Evolutionary conservation across 73 alveolate species (phyloP).

Genomic region (Symbiodinium natans): DNA sequence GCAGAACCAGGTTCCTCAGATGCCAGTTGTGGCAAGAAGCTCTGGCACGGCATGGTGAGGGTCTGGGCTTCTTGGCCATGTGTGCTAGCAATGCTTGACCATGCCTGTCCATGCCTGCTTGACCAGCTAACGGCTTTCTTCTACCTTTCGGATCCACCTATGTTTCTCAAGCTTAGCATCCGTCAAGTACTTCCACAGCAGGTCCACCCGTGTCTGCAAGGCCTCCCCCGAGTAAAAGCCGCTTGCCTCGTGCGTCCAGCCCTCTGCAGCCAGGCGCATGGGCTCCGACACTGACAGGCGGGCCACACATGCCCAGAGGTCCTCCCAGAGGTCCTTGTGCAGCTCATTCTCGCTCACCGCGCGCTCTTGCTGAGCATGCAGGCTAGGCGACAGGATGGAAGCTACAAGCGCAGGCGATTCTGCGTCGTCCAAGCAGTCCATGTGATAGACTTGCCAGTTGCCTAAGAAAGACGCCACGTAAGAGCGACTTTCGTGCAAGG

Average conservation of each 20-base stretch:
- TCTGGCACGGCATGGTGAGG: too few relatives aligned
- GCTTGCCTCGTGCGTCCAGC: not conserved
- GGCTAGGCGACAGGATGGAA: not conserved
- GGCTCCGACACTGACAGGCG: slow-evolving; percentile 26
- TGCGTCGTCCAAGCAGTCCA: slow-evolving; percentile 25
- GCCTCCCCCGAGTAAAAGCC: slow-evolving; percentile 17
- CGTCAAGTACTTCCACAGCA: slow-evolving; percentile 17
- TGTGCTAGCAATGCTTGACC: too few relatives aligned
- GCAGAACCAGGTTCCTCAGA: too few relatives aligned
- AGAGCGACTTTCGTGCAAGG: not conserved
- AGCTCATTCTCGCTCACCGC: not conserved
- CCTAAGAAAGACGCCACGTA: slow-evolving; percentile 16
- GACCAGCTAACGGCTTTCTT: too few relatives aligned
- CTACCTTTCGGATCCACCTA: too few relatives aligned
- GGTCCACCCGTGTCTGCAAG: slow-evolving; percentile 36
- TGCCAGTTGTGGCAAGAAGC: too few relatives aligned
- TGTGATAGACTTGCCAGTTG: slow-evolving; percentile 15
- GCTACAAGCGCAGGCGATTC: not conserved
- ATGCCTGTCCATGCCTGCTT: too few relatives aligned
- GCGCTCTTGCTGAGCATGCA: not conserved
- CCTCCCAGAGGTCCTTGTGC: not conserved
- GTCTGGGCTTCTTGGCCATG: too few relatives aligned
- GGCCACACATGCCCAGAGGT: slow-evolving; percentile 36
- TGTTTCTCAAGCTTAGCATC: too few relatives aligned
- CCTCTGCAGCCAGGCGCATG: not conserved